phyloP scores from a whole-genome alignment of 192 early-diverging fungal genomes.

The Backusella sp. region DNA sequence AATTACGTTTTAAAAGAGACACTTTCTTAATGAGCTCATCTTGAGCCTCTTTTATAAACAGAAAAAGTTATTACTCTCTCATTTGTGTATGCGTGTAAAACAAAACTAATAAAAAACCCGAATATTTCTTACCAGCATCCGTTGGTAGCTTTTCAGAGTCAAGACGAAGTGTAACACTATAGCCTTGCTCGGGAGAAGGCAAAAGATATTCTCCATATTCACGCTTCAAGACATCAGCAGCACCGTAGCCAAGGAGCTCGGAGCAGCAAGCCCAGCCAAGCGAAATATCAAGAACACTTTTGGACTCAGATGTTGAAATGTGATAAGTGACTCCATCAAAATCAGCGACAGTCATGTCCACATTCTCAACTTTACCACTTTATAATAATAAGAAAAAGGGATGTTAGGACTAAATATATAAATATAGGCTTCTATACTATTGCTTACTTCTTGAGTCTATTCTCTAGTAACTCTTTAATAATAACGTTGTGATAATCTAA shows the following conservation, averaged over 20 bases:
- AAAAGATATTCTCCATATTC: constrained; percentile 78
- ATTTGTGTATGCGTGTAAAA: neutral
- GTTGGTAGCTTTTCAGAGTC: constrained; percentile 75
- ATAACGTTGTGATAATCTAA: constrained; percentile 65
- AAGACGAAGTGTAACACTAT: constrained; percentile 82
- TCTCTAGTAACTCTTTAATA: constrained; percentile 52
- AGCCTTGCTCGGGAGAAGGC: constrained; percentile 58
- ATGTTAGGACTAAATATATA: too few species aligned
- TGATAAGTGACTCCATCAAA: constrained; percentile 96
- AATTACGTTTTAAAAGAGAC: constrained; percentile 91
- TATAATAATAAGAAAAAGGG: neutral
- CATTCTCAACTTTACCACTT: constrained; percentile 65
- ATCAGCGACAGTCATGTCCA: constrained; percentile 86
- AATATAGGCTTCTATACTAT: neutral
- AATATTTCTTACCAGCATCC: constrained; percentile 58
- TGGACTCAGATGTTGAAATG: constrained; percentile 62
- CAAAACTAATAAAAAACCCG: neutral
- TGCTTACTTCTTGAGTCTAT: constrained; percentile 51
- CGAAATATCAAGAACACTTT: constrained; percentile 66
- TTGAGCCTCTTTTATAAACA: constrained; percentile 23
- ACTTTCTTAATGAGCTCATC: constrained; percentile 79
- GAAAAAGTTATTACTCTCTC: neutral
- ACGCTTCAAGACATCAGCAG: constrained; percentile 75
- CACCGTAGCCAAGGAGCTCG: constrained; percentile 81
- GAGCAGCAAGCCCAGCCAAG: constrained; percentile 83